These are phyloP conservation scores for Melaleuca quinquenervia DNA, from an alignment of 345 rosid species.

Conservation along the genomic window DNA sequence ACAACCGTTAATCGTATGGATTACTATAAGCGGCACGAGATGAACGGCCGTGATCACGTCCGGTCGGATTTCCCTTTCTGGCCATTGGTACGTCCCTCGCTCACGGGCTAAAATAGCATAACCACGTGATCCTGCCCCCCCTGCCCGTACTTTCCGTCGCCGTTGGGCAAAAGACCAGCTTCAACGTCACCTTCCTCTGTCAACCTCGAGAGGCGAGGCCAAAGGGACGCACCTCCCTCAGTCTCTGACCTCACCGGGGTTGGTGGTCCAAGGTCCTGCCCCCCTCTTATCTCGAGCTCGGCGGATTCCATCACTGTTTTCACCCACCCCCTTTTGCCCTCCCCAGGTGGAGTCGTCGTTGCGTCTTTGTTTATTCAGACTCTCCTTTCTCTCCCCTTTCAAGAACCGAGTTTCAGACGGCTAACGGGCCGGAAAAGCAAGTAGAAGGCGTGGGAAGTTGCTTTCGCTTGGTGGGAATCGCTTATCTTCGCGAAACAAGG, in stretches of 20 bases:
- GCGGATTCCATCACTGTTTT: too few relatives aligned
- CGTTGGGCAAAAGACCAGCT: background rate
- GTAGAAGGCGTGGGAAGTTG: background rate
- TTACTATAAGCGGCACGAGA: background rate
- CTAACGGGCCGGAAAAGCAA: background rate
- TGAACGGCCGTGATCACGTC: background rate
- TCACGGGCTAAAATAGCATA: background rate
- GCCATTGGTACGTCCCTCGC: background rate
- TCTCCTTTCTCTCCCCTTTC: background rate
- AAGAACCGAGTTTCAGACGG: background rate
- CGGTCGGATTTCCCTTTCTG: background rate
- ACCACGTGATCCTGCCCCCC: background rate
- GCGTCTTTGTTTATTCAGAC: background rate
- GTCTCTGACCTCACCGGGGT: background rate
- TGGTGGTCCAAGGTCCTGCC: background rate
- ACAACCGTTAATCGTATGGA: background rate
- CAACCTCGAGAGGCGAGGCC: background rate
- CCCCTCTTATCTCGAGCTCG: background rate
- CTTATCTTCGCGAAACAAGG: background rate
- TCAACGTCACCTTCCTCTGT: background rate
- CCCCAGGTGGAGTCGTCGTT: background rate
- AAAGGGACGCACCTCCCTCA: background rate
- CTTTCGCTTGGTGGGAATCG: background rate
- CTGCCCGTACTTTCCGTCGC: background rate
- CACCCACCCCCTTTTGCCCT: background rate